Evolutionary conservation across 306 rosid species (phyloP).

Genomic region (Glycine tomentella): DNA sequence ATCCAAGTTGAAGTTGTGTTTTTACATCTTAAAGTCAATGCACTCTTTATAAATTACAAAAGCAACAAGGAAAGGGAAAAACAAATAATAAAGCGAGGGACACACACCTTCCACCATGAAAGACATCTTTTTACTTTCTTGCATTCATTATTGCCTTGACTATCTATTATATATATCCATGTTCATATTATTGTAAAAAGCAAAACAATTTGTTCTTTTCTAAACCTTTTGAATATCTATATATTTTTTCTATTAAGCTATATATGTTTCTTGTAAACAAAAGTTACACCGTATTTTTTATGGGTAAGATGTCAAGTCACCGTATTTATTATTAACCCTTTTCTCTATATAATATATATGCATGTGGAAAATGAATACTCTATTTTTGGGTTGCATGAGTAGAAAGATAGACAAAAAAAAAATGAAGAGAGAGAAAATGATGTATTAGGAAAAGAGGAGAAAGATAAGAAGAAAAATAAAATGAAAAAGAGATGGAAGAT

Average conservation of each 20-base stretch:
- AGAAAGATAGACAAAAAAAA: background rate
- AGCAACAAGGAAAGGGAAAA: slow-evolving; percentile 46
- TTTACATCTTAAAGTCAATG: slow-evolving; percentile 69
- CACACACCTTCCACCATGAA: slow-evolving; percentile 52
- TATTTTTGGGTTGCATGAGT: too few relatives aligned
- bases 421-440: background rate
- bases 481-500: background rate
- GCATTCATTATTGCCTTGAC: slow-evolving; percentile 52
- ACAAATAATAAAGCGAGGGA: slow-evolving; percentile 12
- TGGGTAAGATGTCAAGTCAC: too few relatives aligned
- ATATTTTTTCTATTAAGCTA: background rate
- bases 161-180: slow-evolving; percentile 31
- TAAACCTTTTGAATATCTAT: slow-evolving; percentile 2
- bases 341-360: too few relatives aligned
- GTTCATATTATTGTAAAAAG: slow-evolving; percentile 42
- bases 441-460: background rate
- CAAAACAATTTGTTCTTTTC: background rate
- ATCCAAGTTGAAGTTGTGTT: slow-evolving; percentile 55
- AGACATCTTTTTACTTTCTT: slow-evolving; percentile 50
- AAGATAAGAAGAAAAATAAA: background rate
- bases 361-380: too few relatives aligned
- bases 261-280: background rate
- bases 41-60: slow-evolving; percentile 53
- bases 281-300: background rate
- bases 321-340: background rate